A percentile compares a stretch with the other conserved stretches of the same genome.
Conservation (phyloP, 768 basidiomycete genomes). For the Rhodotorula graminis region DNA sequence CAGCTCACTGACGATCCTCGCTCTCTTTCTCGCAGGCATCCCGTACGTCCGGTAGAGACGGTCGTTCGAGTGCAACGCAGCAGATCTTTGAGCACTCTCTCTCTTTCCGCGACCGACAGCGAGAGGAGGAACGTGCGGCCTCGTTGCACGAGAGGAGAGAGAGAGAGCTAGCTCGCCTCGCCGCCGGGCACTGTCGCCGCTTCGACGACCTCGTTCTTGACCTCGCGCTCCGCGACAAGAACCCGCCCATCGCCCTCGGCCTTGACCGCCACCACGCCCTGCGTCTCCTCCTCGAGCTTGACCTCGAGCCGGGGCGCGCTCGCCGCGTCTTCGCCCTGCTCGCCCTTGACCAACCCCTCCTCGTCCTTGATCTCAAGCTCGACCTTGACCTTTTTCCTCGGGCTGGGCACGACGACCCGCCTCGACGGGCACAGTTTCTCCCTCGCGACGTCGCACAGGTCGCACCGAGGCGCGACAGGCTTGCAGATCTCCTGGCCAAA, state of each 20-base stretch:
- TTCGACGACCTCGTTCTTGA: not conserved
- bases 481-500: slow-evolving; percentile 42
- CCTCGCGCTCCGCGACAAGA: not conserved
- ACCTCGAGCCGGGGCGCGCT: not conserved
- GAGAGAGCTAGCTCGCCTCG: not conserved
- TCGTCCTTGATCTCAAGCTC: not conserved
- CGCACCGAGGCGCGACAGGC: slow-evolving; percentile 38
- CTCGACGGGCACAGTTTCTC: slow-evolving; percentile 26
- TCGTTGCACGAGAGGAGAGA: too few relatives aligned
- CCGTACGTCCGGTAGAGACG: slow-evolving; percentile 6
- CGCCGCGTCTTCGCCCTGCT: not conserved
- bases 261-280: not conserved
- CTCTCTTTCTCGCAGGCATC: slow-evolving; percentile 7
- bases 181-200: too few relatives aligned
- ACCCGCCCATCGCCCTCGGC: not conserved
- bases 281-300: slow-evolving; percentile 1
- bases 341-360: not conserved
- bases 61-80: not conserved
- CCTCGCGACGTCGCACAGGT: slow-evolving; percentile 21
- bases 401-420: slow-evolving; percentile 2
- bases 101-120: too few relatives aligned
- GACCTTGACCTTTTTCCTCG: slow-evolving; percentile 6
- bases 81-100: too few relatives aligned
- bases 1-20: not conserved
- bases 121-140: too few relatives aligned